These are phyloP conservation scores for Ceratocystiopsis sp. DNA, from an alignment of 2,329 filamentous ascomycete species.

Conservation along the genomic window DNA sequence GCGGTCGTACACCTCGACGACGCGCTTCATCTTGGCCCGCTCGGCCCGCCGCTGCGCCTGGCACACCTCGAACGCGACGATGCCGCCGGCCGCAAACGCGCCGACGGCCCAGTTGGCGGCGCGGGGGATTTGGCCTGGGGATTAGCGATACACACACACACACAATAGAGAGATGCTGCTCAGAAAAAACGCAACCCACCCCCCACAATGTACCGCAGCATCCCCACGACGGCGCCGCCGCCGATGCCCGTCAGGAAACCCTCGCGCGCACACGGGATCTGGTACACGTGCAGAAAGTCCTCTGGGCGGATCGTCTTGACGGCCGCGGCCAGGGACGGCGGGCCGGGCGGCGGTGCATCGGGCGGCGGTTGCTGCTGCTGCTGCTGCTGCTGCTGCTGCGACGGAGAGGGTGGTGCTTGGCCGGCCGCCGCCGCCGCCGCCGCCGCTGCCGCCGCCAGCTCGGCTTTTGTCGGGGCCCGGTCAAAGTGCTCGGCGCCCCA, in stretches of 20 bases:
- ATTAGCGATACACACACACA: background rate
- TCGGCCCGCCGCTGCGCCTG: constrained; percentile 58
- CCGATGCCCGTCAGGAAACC: constrained; percentile 71
- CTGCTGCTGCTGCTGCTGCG: background rate
- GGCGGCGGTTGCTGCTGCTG: background rate
- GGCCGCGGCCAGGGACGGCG: constrained; percentile 36
- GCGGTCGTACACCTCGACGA: constrained; percentile 64
- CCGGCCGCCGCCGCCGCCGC: constrained; percentile 12
- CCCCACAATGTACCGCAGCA: constrained; percentile 54
- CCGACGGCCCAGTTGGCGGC: constrained; percentile 78
- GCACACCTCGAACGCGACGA: constrained; percentile 70
- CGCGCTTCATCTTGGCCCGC: constrained; percentile 66
- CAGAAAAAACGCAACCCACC: constrained; percentile 29
- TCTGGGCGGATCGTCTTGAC: constrained; percentile 48
- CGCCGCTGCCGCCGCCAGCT: constrained; percentile 16
- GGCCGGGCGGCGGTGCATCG: background rate
- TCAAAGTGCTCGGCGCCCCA: constrained; percentile 11
- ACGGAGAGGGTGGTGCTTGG: constrained; percentile 6
- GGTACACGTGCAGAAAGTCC: constrained; percentile 57
- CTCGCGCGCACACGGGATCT: constrained; percentile 69
- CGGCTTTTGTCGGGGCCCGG: constrained; percentile 11
- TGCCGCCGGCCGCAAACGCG: constrained; percentile 51
- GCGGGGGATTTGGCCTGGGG: constrained; percentile 38
- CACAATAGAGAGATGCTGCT: background rate
- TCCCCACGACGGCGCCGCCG: constrained; percentile 58